Percentiles rank a stretch among this genome's conserved stretches.
Evolutionary conservation across 2,329 filamentous ascomycete species (phyloP).

Genomic region (Teratosphaeria nubilosa): DNA sequence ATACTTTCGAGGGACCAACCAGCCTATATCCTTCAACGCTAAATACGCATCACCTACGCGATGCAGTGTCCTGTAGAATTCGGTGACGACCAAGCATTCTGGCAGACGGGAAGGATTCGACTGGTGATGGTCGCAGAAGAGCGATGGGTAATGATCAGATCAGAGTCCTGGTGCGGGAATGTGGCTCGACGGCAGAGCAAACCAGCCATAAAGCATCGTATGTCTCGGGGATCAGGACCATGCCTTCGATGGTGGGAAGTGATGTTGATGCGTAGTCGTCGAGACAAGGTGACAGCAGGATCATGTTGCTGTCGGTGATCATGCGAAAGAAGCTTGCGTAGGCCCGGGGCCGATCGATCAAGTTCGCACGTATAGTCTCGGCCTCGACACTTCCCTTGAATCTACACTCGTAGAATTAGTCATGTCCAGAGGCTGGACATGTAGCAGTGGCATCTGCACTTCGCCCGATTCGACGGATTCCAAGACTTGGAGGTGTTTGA

Average conservation of each 20-base stretch:
- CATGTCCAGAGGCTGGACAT: not conserved
- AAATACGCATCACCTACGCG: slow-evolving; percentile 23
- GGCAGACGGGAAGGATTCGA: not conserved
- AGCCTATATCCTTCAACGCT: slow-evolving; percentile 15
- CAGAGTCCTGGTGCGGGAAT: too few species aligned
- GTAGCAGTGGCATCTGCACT: not conserved
- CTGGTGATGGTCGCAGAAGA: not conserved
- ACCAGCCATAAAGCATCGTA: not conserved
- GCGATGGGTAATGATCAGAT: too few species aligned
- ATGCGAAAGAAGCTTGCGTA: slow-evolving; percentile 18
- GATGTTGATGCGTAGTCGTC: slow-evolving; percentile 11
- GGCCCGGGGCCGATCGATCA: slow-evolving; percentile 9
- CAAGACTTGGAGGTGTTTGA: not conserved
- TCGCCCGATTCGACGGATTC: not conserved
- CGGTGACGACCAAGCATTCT: slow-evolving; percentile 9
- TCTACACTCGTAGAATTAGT: not conserved
- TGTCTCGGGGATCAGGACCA: slow-evolving; percentile 9
- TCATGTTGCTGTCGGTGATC: slow-evolving; percentile 15
- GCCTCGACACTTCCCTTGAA: not conserved
- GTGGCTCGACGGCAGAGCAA: not conserved
- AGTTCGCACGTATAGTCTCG: not conserved
- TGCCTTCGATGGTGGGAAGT: slow-evolving; percentile 18
- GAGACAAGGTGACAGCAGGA: slow-evolving; percentile 14
- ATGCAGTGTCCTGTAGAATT: slow-evolving; percentile 22
- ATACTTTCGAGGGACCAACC: slow-evolving; percentile 5